Evolutionary conservation across 768 basidiomycete genomes (phyloP), one percentile per base, ranked within the genome.

Genomic region (Candolleomyces eurysporus): DNA sequence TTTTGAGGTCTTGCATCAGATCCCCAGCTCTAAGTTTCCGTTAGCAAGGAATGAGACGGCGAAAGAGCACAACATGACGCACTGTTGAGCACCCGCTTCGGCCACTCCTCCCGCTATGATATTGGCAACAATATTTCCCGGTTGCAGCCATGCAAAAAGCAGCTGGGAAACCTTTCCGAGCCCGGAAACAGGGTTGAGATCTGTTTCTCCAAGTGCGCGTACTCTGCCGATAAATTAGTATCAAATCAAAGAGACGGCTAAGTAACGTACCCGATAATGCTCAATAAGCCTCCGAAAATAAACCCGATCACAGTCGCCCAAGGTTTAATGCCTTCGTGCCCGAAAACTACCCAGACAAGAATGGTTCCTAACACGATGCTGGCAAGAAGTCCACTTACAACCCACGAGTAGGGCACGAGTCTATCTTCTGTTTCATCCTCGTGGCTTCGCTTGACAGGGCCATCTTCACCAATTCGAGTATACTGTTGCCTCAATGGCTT

Each of bases 1-100:
- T 97, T 77, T 98, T 98, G 61, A 98, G 78, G 74, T 98, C 96
- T 77, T 98, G 96, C 96, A 98, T 98, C 9, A 98, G 84, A 71
- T 98, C 96, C 16, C 95, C 96, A 7, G 96, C 94, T 72, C 92
- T 95, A 64, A 32, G 40, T 8, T 56, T 32, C 11, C 32, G 26
- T 55, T 60, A 52, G 51, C n/a, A 43, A 61, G 52, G 40, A 26
- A 26, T 7, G 40, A 21, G n/a, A 57, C 19, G 16, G 3, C 3
- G 53, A 26, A 42, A 58, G 50, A 39, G 19, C 9, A 57, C 48
- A 17, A 61, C 87, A 7, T 56, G 26, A 43, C 42, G 63, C 69
- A 93, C 90, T 96, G 94, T 73, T 89, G 89, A 30, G 94, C 94
- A n/a, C 94, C 94, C 42, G 94, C 94, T 76, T 96, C 95, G 2